These are phyloP conservation scores for Teunomyces cretensis DNA, from an alignment of 805 yeast genomes.

Conservation along the genomic window DNA sequence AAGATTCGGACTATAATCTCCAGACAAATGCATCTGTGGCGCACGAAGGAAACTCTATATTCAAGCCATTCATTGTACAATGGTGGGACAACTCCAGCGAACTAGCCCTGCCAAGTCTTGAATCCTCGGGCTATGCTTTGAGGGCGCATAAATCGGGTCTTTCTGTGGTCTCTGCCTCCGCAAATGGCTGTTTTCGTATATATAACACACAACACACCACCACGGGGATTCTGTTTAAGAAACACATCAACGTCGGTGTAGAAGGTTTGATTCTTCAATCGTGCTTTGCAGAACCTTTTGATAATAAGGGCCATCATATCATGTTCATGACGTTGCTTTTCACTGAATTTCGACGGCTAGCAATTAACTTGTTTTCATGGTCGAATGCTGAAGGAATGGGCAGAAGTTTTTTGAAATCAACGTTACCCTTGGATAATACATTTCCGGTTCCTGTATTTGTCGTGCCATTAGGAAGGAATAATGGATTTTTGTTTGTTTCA, in stretches of 20 bases:
- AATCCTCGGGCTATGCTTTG: constrained; percentile 28
- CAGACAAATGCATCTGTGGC: constrained; percentile 9
- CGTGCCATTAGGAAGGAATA: constrained; percentile 36
- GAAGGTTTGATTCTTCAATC: constrained; percentile 43
- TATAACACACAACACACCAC: constrained; percentile 35
- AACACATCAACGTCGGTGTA: constrained; percentile 38
- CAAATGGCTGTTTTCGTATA: constrained; percentile 36
- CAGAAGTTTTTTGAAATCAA: constrained; percentile 31
- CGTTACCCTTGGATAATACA: constrained; percentile 38
- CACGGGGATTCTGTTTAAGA: constrained; percentile 37
- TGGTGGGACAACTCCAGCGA: constrained; percentile 43
- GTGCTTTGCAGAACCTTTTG: constrained; percentile 41
- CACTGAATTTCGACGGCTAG: constrained; percentile 36
- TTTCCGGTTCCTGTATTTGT: constrained; percentile 45
- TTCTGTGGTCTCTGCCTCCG: constrained; percentile 38
- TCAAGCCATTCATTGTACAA: constrained; percentile 47
- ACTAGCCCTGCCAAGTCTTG: constrained; percentile 13
- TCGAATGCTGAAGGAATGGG: constrained; percentile 31
- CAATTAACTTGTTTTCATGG: constrained; percentile 43
- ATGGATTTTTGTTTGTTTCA: constrained; percentile 39
- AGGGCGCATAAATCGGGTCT: constrained; percentile 38
- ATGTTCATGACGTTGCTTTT: constrained; percentile 36
- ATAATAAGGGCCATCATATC: constrained; percentile 23
- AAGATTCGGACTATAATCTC: constrained; percentile 21
- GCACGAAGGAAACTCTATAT: constrained; percentile 19